Evolutionary conservation across 495 filamentous ascomycete species (phyloP).

Genomic region (Thozetella sp.): DNA sequence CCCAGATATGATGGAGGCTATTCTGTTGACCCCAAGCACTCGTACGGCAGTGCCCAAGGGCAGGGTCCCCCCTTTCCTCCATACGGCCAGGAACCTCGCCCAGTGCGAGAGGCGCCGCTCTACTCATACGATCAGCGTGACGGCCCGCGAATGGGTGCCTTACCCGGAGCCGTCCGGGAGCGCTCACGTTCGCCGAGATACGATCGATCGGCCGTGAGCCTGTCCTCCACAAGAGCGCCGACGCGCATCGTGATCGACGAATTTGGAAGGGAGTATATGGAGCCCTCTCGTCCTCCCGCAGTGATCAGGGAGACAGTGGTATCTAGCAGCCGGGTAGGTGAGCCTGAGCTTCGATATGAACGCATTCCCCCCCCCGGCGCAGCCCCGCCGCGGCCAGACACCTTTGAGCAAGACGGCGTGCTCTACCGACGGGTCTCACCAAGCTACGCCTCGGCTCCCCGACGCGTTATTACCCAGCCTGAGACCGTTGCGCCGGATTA

Average conservation of each 20-base stretch:
- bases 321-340: conserved; percentile 36
- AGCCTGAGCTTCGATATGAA: conserved; percentile 48
- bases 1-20: background rate
- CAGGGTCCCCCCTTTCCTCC: background rate
- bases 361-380: conserved; percentile 38
- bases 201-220: conserved; percentile 45
- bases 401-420: conserved; percentile 45
- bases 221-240: conserved; percentile 60
- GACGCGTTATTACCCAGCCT: conserved; percentile 55
- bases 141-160: conserved; percentile 40
- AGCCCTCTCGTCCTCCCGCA: conserved; percentile 49
- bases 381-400: conserved; percentile 53
- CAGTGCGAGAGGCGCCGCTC: conserved; percentile 41
- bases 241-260: conserved; percentile 69
- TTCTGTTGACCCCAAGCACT: background rate
- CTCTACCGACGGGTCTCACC: conserved; percentile 43
- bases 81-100: background rate
- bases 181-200: conserved; percentile 59
- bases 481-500: conserved; percentile 46
- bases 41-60: background rate
- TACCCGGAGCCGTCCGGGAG: conserved; percentile 51
- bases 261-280: conserved; percentile 70
- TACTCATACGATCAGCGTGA: conserved; percentile 57
- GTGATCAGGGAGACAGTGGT: conserved; percentile 43
- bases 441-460: conserved; percentile 33